These are phyloP conservation scores for Malassezia equina DNA, from an alignment of 1,284 basidiomycete genomes.

Conservation along the genomic window DNA sequence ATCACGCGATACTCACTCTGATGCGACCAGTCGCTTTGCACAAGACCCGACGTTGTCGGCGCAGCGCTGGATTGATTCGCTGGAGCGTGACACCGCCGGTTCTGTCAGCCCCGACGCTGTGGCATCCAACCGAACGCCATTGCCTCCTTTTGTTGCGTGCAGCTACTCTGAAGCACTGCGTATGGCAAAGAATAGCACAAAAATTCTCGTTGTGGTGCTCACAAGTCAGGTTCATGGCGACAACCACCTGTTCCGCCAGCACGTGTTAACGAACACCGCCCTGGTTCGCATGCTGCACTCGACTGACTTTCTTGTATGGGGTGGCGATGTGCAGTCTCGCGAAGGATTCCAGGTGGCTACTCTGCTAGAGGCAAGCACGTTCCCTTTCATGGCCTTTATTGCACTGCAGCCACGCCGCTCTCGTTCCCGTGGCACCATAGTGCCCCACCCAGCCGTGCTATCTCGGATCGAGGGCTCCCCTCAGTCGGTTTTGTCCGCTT, in stretches of 20 bases:
- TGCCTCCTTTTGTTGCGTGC: conserved; percentile 58
- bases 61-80: conserved; percentile 2
- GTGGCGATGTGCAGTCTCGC: conserved; percentile 66
- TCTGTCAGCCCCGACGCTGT: neutral
- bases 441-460: conserved; percentile 27
- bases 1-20: neutral
- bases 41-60: conserved; percentile 3
- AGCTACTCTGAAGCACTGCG: conserved; percentile 73
- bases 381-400: conserved; percentile 81
- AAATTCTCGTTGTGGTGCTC: conserved; percentile 70
- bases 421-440: conserved; percentile 10
- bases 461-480: conserved; percentile 34
- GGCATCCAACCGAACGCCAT: neutral
- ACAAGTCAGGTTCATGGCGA: conserved; percentile 84
- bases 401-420: conserved; percentile 62
- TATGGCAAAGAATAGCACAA: conserved; percentile 60
- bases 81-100: conserved; percentile 12
- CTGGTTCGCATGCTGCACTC: conserved; percentile 61
- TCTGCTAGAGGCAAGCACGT: conserved; percentile 77
- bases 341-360: conserved; percentile 77
- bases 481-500: conserved; percentile 22
- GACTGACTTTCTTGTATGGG: conserved; percentile 70
- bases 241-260: conserved; percentile 72
- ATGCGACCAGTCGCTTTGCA: neutral
- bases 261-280: conserved; percentile 63